These are phyloP conservation scores for Wickerhamomyces hampshirensis DNA, from an alignment of 805 yeast genomes.

Conservation along the genomic window DNA sequence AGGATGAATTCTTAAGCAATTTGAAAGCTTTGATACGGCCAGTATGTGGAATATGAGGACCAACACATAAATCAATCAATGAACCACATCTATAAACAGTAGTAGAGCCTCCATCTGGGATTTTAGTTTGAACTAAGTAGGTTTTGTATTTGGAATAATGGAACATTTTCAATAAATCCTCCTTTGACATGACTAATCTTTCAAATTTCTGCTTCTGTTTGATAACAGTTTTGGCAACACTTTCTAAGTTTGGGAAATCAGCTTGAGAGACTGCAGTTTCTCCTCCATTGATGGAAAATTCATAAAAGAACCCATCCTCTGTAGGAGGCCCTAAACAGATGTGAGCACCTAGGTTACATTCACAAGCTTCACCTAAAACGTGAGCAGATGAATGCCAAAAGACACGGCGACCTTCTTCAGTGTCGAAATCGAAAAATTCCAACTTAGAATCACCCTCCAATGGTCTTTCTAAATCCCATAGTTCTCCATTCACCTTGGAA, in stretches of 20 bases:
- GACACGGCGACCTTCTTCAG: constrained; percentile 91
- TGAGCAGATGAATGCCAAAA: constrained; percentile 99
- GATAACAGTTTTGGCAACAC: constrained; percentile 82
- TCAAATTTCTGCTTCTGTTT: constrained; percentile 95
- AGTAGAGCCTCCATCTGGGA: constrained; percentile 93
- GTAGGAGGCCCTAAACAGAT: constrained; percentile 95
- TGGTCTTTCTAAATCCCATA: constrained; percentile 97
- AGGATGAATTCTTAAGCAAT: constrained; percentile 90
- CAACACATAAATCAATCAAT: constrained; percentile 92
- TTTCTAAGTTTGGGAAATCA: constrained; percentile 82
- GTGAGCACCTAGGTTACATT: constrained; percentile 93
- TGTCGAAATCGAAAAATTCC: constrained; percentile 85
- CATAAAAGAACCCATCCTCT: constrained; percentile 95
- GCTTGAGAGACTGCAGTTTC: constrained; percentile 70
- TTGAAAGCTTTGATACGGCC: constrained; percentile 94
- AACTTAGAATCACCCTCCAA: constrained; percentile 65
- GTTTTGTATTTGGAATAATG: constrained; percentile 94
- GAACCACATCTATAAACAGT: constrained; percentile 98
- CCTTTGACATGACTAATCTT: constrained; percentile 89
- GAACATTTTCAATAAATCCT: constrained; percentile 88
- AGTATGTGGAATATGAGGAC: constrained; percentile 97
- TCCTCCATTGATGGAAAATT: constrained; percentile 80
- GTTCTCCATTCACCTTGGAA: constrained; percentile 80
- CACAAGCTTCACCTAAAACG: constrained; percentile 96
- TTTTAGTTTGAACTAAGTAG: constrained; percentile 75